These are phyloP conservation scores for Styphnolobium japonicum DNA, from an alignment of 306 rosid genomes.

Conservation along the genomic window DNA sequence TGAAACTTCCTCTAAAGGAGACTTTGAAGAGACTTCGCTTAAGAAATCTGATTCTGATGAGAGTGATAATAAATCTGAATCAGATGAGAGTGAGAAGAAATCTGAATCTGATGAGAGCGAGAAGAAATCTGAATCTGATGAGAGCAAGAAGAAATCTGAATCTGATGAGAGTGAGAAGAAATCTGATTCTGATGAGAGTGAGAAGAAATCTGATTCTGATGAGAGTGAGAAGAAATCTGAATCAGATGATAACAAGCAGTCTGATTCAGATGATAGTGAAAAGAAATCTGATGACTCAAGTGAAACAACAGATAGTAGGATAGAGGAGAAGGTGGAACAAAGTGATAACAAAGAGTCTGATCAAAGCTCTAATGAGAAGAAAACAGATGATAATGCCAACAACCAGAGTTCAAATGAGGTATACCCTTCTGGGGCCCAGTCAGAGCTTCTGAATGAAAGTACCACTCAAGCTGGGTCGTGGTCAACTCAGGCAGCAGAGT, in stretches of 20 bases:
- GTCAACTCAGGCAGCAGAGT: slow-evolving; percentile 79
- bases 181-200: slow-evolving; percentile 29
- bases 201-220: slow-evolving; percentile 9
- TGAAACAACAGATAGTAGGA: slow-evolving; percentile 34
- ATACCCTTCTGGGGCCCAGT: slow-evolving; percentile 72
- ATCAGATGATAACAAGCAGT: slow-evolving; percentile 33
- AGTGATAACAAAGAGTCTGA: slow-evolving; percentile 42
- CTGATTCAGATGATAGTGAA: slow-evolving; percentile 41
- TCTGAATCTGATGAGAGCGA: slow-evolving; percentile 39
- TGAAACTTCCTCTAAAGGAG: slow-evolving; percentile 10
- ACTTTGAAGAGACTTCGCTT: slow-evolving; percentile 28
- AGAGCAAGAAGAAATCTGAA: slow-evolving; percentile 33
- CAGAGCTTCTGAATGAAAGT: slow-evolving; percentile 81
- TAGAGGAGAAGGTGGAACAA: slow-evolving; percentile 54
- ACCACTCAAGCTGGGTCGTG: slow-evolving; percentile 58
- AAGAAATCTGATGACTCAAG: slow-evolving; percentile 39
- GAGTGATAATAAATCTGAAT: slow-evolving; percentile 1
- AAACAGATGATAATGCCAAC: slow-evolving; percentile 43
- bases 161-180: slow-evolving; percentile 34
- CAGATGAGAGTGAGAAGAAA: slow-evolving; percentile 25
- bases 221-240: slow-evolving; percentile 39
- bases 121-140: slow-evolving; percentile 32
- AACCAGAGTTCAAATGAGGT: slow-evolving; percentile 50
- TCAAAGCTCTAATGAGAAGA: slow-evolving; percentile 49
- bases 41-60: slow-evolving; percentile 34